These are phyloP conservation scores for Acanthamoeba culbertsoni DNA, from an alignment of 208 protist species.

Conservation along the genomic window DNA sequence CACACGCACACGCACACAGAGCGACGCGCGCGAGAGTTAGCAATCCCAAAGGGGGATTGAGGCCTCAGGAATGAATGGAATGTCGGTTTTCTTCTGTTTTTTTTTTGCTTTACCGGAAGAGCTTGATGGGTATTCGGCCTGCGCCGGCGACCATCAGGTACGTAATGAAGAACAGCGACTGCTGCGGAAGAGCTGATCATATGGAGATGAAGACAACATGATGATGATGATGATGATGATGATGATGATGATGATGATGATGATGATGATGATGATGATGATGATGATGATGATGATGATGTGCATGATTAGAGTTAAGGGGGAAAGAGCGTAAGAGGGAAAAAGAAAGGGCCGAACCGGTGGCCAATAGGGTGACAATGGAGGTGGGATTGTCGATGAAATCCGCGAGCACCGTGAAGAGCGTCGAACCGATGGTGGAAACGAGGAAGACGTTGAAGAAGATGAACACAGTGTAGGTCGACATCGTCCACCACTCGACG, in stretches of 20 bases:
- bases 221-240: too few relatives aligned
- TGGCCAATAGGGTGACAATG: slow-evolving; percentile 17
- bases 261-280: too few relatives aligned
- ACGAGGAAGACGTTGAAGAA: slow-evolving; percentile 43
- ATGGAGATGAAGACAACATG: background rate
- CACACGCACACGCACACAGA: too few relatives aligned
- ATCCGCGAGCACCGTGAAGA: slow-evolving; percentile 25
- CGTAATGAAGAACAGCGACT: slow-evolving; percentile 50
- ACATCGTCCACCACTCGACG: slow-evolving; percentile 48
- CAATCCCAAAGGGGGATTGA: too few relatives aligned
- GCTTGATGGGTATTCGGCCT: slow-evolving; percentile 13
- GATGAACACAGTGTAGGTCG: slow-evolving; percentile 36
- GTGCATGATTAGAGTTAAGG: too few relatives aligned
- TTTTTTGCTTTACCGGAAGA: background rate
- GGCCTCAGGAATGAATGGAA: too few relatives aligned
- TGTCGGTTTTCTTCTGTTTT: background rate
- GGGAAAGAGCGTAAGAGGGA: background rate
- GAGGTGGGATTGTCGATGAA: slow-evolving; percentile 35
- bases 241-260: too few relatives aligned
- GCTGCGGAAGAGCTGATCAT: background rate
- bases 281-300: too few relatives aligned
- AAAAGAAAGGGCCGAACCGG: background rate
- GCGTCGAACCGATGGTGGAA: slow-evolving; percentile 1
- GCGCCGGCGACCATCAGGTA: slow-evolving; percentile 24
- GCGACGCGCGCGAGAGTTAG: too few relatives aligned